Conservation (phyloP, 1,284 basidiomycete species). For the Vanrija pseudolonga region DNA sequence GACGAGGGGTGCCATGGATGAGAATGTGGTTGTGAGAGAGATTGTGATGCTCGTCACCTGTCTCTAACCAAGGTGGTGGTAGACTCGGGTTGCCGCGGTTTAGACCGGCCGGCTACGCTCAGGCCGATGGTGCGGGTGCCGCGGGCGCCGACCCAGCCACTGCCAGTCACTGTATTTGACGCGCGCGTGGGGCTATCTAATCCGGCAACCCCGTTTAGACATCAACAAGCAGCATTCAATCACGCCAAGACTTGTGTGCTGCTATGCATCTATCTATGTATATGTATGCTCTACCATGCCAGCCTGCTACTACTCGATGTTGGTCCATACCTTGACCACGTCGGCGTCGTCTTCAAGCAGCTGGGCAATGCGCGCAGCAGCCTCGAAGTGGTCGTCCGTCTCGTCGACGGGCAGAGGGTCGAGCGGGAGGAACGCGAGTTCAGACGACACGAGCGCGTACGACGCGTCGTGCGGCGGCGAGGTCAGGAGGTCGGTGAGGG, state of each 20-base stretch:
- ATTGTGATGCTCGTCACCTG: neutral
- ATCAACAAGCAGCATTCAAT: too few relatives aligned
- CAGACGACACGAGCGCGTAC: slow-evolving; percentile 29
- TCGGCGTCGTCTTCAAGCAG: slow-evolving; percentile 42
- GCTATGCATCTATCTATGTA: neutral
- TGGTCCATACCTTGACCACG: slow-evolving; percentile 47
- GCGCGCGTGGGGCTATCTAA: too few relatives aligned
- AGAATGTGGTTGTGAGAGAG: neutral
- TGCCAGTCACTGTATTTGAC: too few relatives aligned
- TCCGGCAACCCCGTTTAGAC: too few relatives aligned
- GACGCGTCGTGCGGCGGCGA: slow-evolving; percentile 15
- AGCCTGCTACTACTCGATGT: slow-evolving; percentile 18
- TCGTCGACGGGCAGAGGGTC: slow-evolving; percentile 28
- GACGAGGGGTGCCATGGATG: slow-evolving; percentile 5
- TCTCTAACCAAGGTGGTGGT: too few relatives aligned
- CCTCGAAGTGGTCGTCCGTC: slow-evolving; percentile 34
- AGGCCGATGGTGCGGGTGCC: too few relatives aligned
- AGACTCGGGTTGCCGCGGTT: too few relatives aligned
- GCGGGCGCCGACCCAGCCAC: too few relatives aligned
- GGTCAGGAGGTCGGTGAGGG: slow-evolving; percentile 21
- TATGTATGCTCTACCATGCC: neutral
- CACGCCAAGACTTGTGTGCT: too few relatives aligned
- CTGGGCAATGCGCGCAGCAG: slow-evolving; percentile 27
- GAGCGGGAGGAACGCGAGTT: slow-evolving; percentile 37
- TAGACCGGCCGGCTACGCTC: too few relatives aligned